These are phyloP conservation scores for Dryadomyces quercivorus DNA, from an alignment of 2,329 filamentous ascomycete species.

Conservation along the genomic window DNA sequence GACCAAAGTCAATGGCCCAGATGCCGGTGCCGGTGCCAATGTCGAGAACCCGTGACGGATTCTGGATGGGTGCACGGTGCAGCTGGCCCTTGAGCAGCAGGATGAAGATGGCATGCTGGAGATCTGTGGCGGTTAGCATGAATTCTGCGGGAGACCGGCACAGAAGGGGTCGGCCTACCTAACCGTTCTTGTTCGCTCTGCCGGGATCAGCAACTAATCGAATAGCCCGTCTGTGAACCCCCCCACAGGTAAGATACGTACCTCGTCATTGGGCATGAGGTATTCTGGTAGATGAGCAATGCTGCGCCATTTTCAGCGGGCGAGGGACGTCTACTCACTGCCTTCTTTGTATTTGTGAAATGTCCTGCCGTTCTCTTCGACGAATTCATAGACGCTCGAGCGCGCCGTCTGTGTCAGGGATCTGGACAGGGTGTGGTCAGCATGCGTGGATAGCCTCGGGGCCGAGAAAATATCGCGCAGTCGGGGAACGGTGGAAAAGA, in stretches of 20 bases:
- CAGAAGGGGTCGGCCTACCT: not conserved
- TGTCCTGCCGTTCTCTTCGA: conserved; percentile 12
- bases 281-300: conserved; percentile 5
- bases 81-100: conserved; percentile 12
- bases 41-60: conserved; percentile 12
- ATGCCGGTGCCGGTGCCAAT: conserved; percentile 14
- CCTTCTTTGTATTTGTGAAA: conserved; percentile 13
- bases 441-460: too few relatives aligned
- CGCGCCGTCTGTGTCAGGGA: conserved; percentile 9
- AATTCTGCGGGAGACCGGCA: not conserved
- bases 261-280: conserved; percentile 11
- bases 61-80: conserved; percentile 9
- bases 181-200: conserved; percentile 11
- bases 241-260: not conserved
- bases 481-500: too few relatives aligned
- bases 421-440: not conserved
- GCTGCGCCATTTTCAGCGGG: not conserved
- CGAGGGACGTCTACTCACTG: conserved; percentile 3
- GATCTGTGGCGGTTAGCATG: conserved; percentile 1
- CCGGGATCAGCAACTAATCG: not conserved
- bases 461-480: too few relatives aligned
- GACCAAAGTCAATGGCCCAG: conserved; percentile 14
- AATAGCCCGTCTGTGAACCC: not conserved
- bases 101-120: conserved; percentile 10
- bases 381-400: conserved; percentile 12